These are phyloP conservation scores for Fraxinus albicans DNA, from an alignment of 305 asterid species.

Conservation along the genomic window DNA sequence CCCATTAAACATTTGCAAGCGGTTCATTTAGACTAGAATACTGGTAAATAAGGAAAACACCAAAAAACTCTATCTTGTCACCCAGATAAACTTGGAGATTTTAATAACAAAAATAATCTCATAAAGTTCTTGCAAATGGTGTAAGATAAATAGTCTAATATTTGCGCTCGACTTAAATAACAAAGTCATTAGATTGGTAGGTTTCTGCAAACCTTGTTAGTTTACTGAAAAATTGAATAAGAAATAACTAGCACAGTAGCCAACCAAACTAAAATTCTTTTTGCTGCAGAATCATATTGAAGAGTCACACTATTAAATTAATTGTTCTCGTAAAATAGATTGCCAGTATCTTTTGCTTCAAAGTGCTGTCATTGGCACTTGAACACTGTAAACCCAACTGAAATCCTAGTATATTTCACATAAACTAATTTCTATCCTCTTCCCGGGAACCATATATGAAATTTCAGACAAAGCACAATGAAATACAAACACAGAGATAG, in stretches of 20 bases:
- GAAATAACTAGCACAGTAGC: background rate
- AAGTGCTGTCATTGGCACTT: background rate
- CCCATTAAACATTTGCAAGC: background rate
- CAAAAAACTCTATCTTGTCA: background rate
- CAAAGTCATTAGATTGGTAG: background rate
- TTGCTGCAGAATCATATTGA: background rate
- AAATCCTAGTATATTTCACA: background rate
- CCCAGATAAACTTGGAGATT: background rate
- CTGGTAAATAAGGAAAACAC: background rate
- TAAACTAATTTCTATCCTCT: background rate
- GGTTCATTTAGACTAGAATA: background rate
- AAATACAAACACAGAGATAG: background rate
- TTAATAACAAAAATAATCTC: background rate
- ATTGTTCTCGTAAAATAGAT: background rate
- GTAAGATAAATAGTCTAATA: background rate
- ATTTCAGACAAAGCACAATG: background rate
- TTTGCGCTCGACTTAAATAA: background rate
- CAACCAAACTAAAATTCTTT: background rate
- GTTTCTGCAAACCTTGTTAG: background rate
- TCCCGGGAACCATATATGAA: background rate
- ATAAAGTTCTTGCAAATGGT: background rate
- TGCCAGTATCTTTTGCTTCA: background rate
- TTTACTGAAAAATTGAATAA: background rate
- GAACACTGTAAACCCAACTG: background rate
- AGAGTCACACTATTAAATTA: background rate